Percentiles rank a stretch among this genome's conserved stretches.
These are phyloP conservation scores for Mycena haematopus DNA, from an alignment of 768 basidiomycete species.

Conservation along the genomic window DNA sequence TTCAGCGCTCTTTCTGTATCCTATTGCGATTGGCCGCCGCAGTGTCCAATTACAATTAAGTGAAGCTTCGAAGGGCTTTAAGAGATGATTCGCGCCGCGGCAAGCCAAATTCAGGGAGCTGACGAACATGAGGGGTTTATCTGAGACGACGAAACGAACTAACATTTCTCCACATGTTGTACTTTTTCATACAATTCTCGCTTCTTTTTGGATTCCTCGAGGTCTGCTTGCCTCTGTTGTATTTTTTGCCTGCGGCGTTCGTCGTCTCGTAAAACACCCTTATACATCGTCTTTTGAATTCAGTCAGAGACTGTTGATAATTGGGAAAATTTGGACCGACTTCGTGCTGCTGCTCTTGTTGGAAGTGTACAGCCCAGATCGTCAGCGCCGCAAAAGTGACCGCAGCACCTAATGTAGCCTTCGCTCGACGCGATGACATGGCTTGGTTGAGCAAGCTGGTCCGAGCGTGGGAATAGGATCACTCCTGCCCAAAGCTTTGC, in stretches of 20 bases:
- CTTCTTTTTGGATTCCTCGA: slow-evolving; percentile 66
- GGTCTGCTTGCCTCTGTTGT: slow-evolving; percentile 66
- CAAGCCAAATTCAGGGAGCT: not conserved
- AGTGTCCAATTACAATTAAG: not conserved
- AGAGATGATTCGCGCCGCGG: not conserved
- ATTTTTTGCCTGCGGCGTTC: slow-evolving; percentile 77
- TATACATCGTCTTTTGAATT: slow-evolving; percentile 78
- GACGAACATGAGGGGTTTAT: not conserved
- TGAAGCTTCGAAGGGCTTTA: not conserved
- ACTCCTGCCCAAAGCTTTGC: not conserved
- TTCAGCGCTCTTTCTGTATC: too few relatives aligned
- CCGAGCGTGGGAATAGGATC: slow-evolving; percentile 4
- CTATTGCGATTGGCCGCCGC: too few relatives aligned
- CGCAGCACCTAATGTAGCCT: slow-evolving; percentile 74
- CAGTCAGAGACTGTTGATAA: not conserved
- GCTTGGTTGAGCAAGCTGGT: slow-evolving; percentile 1
- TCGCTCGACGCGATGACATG: slow-evolving; percentile 69
- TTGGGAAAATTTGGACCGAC: slow-evolving; percentile 45
- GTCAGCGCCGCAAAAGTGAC: slow-evolving; percentile 68
- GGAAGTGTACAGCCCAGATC: slow-evolving; percentile 89
- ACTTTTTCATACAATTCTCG: slow-evolving; percentile 66
- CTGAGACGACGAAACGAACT: not conserved
- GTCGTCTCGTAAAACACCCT: slow-evolving; percentile 90
- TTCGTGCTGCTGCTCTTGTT: slow-evolving; percentile 84
- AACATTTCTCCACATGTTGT: slow-evolving; percentile 45